Evolutionary conservation across 495 filamentous ascomycete genomes (phyloP), one percentile per base, ranked within the genome.

Genomic region (Daldinia grandis): DNA sequence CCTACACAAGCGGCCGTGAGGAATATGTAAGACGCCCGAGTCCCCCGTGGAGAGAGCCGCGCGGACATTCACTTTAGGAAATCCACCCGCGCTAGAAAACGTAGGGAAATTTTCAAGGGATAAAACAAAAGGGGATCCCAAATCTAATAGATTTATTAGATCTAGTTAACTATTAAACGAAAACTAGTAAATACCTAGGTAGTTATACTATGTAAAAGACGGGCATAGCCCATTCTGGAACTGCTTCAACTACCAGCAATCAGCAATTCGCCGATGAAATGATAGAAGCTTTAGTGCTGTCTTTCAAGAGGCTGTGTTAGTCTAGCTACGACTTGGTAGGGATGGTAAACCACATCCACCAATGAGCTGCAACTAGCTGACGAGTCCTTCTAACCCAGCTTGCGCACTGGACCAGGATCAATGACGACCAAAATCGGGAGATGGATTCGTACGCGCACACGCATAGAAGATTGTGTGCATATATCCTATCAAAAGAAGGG

Each of bases 341-440:
- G 72, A 55, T 68, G 15, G n/a, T 47, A 35, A 28, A 47, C 10
- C 1, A 15, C 27, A 17, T 55, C 30, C 15, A 55, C 76, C 77
- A 79, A 79, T 79, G 49, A 75, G 64, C 58, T 58, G 42, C 61
- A 56, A 71, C 50, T 69, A 76, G 77, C 77, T 79, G 77, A 79
- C 77, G 77, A 79, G 76, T 76, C 77, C 71, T 62, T 56, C 71
- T 71, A 72, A 71, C 64, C 71, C 55, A 56, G 66, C 66, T 66
- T 55, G 62, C 47, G 62, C 47, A 53, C 53, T 65, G 17, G 31
- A n/a, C 57, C 69, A 38, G 21, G 49, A 59, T 58, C 10, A 40
- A 62, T 51, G 58, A 37, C 64, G 55, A 56, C 57, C 17, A 62
- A 65, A 28, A 64, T 47, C 51, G 42, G 47, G 33, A 58, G 58